Evolutionary conservation across 23 red algal genomes (phyloP).

Genomic region (Gracilaria domingensis): DNA sequence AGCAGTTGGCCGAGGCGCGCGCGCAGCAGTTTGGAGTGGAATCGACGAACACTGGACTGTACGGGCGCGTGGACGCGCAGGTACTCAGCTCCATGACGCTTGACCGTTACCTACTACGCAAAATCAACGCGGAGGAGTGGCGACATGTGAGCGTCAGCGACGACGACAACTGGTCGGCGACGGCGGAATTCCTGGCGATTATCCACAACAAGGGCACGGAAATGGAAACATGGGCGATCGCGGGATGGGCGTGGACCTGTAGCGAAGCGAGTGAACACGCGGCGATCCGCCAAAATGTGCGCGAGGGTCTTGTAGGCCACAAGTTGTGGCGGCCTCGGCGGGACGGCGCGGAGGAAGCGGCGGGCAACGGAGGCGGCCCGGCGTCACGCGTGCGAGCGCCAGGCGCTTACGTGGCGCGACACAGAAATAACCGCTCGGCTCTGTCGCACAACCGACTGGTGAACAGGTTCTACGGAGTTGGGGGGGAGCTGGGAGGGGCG

Average conservation of each 20-base stretch:
- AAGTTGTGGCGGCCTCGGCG: no score
- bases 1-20: constrained; percentile 13
- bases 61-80: constrained; percentile 19
- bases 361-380: no score
- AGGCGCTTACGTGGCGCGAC: no score
- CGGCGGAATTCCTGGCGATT: constrained; percentile 48
- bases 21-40: constrained; percentile 49
- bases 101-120: no score
- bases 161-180: constrained; percentile 59
- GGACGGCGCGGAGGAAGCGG: no score
- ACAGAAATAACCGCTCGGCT: background rate
- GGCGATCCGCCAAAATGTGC: no score
- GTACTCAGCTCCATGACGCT: no score
- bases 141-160: constrained; percentile 71
- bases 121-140: constrained; percentile 79
- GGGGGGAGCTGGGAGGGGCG: background rate
- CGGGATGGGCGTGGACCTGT: no score
- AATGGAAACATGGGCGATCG: no score
- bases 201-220: constrained; percentile 52
- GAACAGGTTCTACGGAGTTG: no score
- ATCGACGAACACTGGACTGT: background rate
- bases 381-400: no score
- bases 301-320: constrained; percentile 34
- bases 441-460: background rate
- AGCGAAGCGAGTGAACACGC: no score